Conservation (phyloP, 176 grass and related monocot genomes). For the Zoysia pacifica region DNA sequence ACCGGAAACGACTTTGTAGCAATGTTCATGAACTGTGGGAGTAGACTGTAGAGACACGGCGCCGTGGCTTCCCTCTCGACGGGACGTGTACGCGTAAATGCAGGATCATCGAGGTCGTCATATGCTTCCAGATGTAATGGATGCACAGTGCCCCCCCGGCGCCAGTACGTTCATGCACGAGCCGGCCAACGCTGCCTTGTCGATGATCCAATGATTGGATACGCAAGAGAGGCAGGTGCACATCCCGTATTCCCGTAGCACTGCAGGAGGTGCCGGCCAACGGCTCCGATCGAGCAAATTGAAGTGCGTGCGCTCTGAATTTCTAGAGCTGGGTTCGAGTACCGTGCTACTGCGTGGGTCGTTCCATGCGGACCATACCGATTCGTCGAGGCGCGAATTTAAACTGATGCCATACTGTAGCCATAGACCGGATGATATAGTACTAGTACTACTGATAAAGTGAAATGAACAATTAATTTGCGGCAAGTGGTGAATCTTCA, state of each 20-base stretch:
- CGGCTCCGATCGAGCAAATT: not conserved
- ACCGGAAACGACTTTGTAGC: too few relatives aligned
- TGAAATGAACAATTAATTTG: not conserved
- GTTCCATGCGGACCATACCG: slow-evolving; percentile 26
- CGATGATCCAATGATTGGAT: slow-evolving; percentile 25
- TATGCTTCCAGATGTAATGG: not conserved
- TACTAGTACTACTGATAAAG: not conserved
- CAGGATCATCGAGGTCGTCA: not conserved
- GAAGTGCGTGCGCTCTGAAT: not conserved
- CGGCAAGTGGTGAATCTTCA: not conserved
- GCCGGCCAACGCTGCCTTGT: not conserved
- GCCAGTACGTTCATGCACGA: slow-evolving; percentile 19
- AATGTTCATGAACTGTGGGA: not conserved
- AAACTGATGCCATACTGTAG: not conserved
- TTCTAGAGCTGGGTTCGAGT: too few relatives aligned
- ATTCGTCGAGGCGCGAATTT: not conserved
- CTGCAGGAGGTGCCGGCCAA: not conserved
- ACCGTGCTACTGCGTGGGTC: not conserved
- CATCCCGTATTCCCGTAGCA: not conserved
- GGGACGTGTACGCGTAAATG: not conserved
- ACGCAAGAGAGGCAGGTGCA: not conserved
- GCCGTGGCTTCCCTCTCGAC: not conserved
- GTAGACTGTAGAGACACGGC: not conserved
- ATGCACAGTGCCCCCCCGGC: not conserved
- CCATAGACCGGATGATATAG: not conserved